Evolutionary conservation across 331 rosid species (phyloP), one percentile per base, ranked within the genome.

Genomic region (Rosa hybrid): DNA sequence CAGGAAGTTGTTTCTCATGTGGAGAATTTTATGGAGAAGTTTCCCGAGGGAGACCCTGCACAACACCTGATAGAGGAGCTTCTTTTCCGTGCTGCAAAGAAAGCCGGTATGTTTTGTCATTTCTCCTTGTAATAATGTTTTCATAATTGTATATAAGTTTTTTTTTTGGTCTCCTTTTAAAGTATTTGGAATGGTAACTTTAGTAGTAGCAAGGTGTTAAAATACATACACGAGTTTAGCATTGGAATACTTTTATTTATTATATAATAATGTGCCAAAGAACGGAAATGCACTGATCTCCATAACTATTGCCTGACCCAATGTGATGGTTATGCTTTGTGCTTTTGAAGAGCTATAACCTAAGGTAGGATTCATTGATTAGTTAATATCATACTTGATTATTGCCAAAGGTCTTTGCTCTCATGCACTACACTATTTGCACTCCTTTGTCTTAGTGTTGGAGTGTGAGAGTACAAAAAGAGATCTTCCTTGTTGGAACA

Each of bases 11-110:
- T 92, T 85, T 91, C 92, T 69, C 89, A 87, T 82, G 97, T 92
- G 38, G 97, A 92, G 83, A 92, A 69, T 81, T 94, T 94, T 83
- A 92, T 94, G 94, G 97, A 94, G 89, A 94, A 92, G 82, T 94
- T 87, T 82, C 97, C 98, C 9, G 98, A 94, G 63, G 98, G 98
- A 75, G 98, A 94, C 76, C 98, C 98, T 51, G 97, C 98, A 54
- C 98, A 94, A 84, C 94, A 94, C 86, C 88, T 94, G 83, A 94
- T 94, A 78, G 97, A 94, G 92, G 98, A 94, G 89, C 94, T 94
- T 84, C 98, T 94, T 68, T 81, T 82, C 81, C 98, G 97, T 75
- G 98, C 98, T 45, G 98, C 98, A 57, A 90, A 89, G 86, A 94
- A 94, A 83, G 98, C 98, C 30, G 97, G 98, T 94, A 90, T 53